These are phyloP conservation scores for Agaricus blazei DNA, from an alignment of 768 basidiomycete species.

Conservation along the genomic window DNA sequence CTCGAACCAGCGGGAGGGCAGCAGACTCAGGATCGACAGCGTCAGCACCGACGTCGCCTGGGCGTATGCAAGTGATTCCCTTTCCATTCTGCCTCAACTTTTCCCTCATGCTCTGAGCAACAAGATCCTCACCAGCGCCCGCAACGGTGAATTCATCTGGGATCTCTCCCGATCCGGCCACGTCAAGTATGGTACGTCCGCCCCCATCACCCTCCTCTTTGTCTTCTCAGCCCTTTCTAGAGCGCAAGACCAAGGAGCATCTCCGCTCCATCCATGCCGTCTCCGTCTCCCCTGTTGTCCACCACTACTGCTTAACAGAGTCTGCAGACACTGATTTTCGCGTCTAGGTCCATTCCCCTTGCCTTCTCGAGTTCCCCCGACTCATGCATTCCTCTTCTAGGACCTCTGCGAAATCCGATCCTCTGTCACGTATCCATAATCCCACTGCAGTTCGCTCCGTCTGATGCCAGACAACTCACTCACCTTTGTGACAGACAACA, in stretches of 20 bases:
- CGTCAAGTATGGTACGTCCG: slow-evolving; percentile 63
- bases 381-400: slow-evolving; percentile 28
- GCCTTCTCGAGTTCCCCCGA: background rate
- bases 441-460: slow-evolving; percentile 64
- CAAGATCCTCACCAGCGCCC: slow-evolving; percentile 75
- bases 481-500: slow-evolving; percentile 60
- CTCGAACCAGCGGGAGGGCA: slow-evolving; percentile 74
- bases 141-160: slow-evolving; percentile 83
- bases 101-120: slow-evolving; percentile 30
- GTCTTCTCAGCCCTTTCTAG: slow-evolving; percentile 26
- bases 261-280: slow-evolving; percentile 67
- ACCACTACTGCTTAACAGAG: slow-evolving; percentile 72
- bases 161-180: slow-evolving; percentile 62
- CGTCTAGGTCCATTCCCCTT: slow-evolving; percentile 56
- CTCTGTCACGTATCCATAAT: slow-evolving; percentile 65
- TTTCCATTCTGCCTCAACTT: background rate
- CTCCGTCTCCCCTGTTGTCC: slow-evolving; percentile 61
- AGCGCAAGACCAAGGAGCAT: slow-evolving; percentile 64
- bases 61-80: slow-evolving; percentile 56
- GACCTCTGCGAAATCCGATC: slow-evolving; percentile 69
- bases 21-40: slow-evolving; percentile 73
- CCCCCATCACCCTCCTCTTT: background rate
- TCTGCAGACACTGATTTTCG: slow-evolving; percentile 79
- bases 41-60: slow-evolving; percentile 76
- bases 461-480: slow-evolving; percentile 62